Conservation (phyloP, 2,329 filamentous ascomycete genomes). For the Cladorrhinum sp. region DNA sequence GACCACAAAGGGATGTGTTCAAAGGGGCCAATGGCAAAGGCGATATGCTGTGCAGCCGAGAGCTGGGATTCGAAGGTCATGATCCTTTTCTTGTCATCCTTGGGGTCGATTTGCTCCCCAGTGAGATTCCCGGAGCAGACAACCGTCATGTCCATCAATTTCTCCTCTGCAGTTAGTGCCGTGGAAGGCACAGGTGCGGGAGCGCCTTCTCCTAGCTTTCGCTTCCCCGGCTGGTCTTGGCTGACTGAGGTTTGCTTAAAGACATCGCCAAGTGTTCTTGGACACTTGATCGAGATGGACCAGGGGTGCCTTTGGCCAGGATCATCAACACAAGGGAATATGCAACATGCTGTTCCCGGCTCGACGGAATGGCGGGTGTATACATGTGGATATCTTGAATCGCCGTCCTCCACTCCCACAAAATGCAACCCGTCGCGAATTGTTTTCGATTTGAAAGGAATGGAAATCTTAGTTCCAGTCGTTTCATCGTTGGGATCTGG, state of each 20-base stretch:
- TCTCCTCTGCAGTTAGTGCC: constrained; percentile 69
- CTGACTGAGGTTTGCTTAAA: constrained; percentile 49
- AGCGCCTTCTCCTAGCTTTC: constrained; percentile 39
- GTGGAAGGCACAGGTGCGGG: constrained; percentile 10
- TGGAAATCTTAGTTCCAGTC: constrained; percentile 44
- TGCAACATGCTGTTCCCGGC: constrained; percentile 74
- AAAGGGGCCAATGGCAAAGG: constrained; percentile 92
- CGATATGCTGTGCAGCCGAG: constrained; percentile 81
- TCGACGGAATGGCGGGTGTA: constrained; percentile 82
- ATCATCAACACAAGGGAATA: constrained; percentile 94
- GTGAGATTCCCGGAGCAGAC: constrained; percentile 87
- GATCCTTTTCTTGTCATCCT: constrained; percentile 78
- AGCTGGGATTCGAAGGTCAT: constrained; percentile 77
- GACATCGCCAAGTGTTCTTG: constrained; percentile 80
- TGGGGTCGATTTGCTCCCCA: constrained; percentile 75
- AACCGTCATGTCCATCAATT: constrained; percentile 81
- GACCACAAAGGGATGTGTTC: constrained; percentile 84
- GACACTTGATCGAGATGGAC: constrained; percentile 83
- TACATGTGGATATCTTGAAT: constrained; percentile 82
- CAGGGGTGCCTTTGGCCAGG: constrained; percentile 77
- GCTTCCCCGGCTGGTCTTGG: constrained; percentile 34
- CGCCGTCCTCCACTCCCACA: constrained; percentile 76
- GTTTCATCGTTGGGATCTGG: constrained; percentile 22
- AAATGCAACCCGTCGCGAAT: constrained; percentile 89
- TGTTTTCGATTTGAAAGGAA: constrained; percentile 74